Evolutionary conservation across 331 rosid genomes (phyloP).

Genomic region (Prunus yedoensis): DNA sequence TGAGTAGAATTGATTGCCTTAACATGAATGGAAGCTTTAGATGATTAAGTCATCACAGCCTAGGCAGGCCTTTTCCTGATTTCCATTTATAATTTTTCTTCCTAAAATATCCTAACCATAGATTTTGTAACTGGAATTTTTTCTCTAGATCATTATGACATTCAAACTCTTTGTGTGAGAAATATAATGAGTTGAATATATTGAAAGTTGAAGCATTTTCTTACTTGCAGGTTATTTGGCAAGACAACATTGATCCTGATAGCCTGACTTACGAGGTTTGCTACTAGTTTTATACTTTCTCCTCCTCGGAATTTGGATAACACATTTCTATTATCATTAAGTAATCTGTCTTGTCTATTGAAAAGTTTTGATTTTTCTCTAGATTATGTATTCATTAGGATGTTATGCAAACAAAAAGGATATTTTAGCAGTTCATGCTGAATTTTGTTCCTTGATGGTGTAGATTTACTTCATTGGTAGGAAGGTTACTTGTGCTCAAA

Average conservation of each 20-base stretch:
- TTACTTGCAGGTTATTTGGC: slow-evolving; percentile 80
- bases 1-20: neutral
- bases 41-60: neutral
- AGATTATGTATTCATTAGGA: neutral
- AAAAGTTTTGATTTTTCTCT: neutral
- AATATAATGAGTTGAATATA: slow-evolving; percentile 14
- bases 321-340: neutral
- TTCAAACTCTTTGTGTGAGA: neutral
- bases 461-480: neutral
- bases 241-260: slow-evolving; percentile 87
- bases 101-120: neutral
- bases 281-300: slow-evolving; percentile 12
- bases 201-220: slow-evolving; percentile 29
- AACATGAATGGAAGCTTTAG: slow-evolving; percentile 1
- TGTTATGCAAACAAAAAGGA: neutral
- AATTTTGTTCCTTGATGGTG: neutral
- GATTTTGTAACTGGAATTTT: neutral
- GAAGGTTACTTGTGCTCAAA: neutral
- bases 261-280: slow-evolving; percentile 92
- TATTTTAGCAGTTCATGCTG: neutral
- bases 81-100: neutral
- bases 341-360: neutral
- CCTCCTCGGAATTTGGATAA: neutral
- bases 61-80: neutral
- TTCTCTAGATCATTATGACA: neutral